phyloP scores from a whole-genome alignment of 2,329 filamentous ascomycete species.

The Colletotrichum tanaceti region DNA sequence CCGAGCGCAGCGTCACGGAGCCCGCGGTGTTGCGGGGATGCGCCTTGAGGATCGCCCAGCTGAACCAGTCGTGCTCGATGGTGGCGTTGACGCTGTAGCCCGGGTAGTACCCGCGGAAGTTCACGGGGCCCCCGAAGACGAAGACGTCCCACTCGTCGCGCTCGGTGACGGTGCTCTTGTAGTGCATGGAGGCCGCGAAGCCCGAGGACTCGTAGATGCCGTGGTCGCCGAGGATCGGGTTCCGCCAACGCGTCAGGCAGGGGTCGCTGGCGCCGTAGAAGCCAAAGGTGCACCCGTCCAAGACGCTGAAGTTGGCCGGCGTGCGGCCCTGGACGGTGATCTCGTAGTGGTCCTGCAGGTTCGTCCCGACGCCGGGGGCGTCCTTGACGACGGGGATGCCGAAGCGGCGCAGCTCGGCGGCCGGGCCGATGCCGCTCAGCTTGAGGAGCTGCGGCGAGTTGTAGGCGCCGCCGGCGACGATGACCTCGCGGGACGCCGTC shows the following conservation, averaged over 20 bases:
- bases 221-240: slow-evolving; percentile 55
- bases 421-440: slow-evolving; percentile 61
- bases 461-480: slow-evolving; percentile 63
- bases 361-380: slow-evolving; percentile 69
- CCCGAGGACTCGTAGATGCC: slow-evolving; percentile 46
- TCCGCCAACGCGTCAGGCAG: slow-evolving; percentile 48
- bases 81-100: slow-evolving; percentile 49
- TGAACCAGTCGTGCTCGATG: slow-evolving; percentile 54
- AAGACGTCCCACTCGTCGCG: slow-evolving; percentile 49
- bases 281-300: slow-evolving; percentile 47
- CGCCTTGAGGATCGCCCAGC: slow-evolving; percentile 67
- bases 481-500: slow-evolving; percentile 58
- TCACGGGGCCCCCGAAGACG: slow-evolving; percentile 53
- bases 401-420: slow-evolving; percentile 52
- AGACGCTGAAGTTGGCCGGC: slow-evolving; percentile 52
- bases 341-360: slow-evolving; percentile 69
- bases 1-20: slow-evolving; percentile 68
- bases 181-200: slow-evolving; percentile 45
- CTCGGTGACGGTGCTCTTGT: slow-evolving; percentile 46
- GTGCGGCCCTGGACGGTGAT: slow-evolving; percentile 58
- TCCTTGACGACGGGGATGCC: slow-evolving; percentile 60
- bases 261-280: slow-evolving; percentile 49
- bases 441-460: slow-evolving; percentile 66
- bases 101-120: slow-evolving; percentile 56
- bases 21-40: slow-evolving; percentile 73